A percentile compares a stretch with the other conserved stretches of the same genome.
Evolutionary conservation across 495 filamentous ascomycete species (phyloP).

Genomic region (Trichoderma gamsii): DNA sequence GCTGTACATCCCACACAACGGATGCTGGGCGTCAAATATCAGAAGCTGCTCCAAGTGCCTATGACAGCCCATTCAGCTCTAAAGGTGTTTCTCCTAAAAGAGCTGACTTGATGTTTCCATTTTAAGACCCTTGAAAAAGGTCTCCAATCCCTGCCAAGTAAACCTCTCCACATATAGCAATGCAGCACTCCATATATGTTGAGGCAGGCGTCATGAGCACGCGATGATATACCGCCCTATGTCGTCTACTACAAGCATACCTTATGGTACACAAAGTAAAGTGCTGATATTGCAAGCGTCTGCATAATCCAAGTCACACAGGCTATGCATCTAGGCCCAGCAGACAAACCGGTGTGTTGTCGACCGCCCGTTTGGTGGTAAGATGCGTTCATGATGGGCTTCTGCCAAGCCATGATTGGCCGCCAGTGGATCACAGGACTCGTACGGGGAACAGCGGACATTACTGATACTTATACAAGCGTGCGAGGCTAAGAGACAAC

Average conservation of each 20-base stretch:
- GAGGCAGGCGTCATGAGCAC: neutral
- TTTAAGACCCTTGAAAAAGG: neutral
- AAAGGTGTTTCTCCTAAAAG: no score
- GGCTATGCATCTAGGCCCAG: neutral
- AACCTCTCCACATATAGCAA: neutral
- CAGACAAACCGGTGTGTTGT: neutral
- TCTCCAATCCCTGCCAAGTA: neutral
- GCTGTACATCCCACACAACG: no score
- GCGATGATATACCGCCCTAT: neutral
- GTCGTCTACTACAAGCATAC: no score
- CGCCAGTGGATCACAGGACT: no score
- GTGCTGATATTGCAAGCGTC: neutral
- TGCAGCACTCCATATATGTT: neutral
- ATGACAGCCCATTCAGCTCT: no score
- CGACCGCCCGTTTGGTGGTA: neutral
- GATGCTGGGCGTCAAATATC: no score
- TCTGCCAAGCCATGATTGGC: neutral
- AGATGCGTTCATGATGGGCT: neutral
- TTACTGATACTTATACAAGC: no score
- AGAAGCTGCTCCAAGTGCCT: no score
- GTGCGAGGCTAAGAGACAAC: no score
- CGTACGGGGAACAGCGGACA: no score
- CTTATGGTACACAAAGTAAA: no score
- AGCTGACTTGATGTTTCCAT: no score
- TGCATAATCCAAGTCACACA: neutral